These are phyloP conservation scores for Sonneratia alba DNA, from an alignment of 345 rosid genomes.

Conservation along the genomic window DNA sequence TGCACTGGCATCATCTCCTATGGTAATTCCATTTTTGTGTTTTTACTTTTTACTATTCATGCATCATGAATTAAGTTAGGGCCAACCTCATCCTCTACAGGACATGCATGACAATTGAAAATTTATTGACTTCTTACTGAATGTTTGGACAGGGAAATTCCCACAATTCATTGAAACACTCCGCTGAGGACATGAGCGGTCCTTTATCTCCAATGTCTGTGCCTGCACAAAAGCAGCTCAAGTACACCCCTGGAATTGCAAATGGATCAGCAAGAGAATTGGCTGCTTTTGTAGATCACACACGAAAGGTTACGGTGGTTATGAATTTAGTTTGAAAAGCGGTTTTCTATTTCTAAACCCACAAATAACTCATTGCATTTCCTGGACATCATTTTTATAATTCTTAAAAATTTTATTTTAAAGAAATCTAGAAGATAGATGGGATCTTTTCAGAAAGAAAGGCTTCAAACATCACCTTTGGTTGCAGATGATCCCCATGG, in stretches of 20 bases:
- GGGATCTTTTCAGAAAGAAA: too few relatives aligned
- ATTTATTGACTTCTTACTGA: conserved; percentile 2
- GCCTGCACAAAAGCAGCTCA: conserved; percentile 89
- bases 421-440: too few relatives aligned
- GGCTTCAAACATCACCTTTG: neutral
- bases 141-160: conserved; percentile 42
- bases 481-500: conserved; percentile 81
- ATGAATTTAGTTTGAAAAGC: neutral
- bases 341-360: conserved; percentile 1
- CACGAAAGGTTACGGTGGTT: conserved; percentile 46
- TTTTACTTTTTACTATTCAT: neutral
- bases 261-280: conserved; percentile 52
- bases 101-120: neutral
- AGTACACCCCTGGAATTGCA: conserved; percentile 78
- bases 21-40: conserved; percentile 25
- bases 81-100: too few relatives aligned
- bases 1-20: conserved; percentile 54
- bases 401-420: too few relatives aligned
- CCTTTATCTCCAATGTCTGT: conserved; percentile 62
- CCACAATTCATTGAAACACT: conserved; percentile 51
- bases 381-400: neutral
- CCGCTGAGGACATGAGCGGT: conserved; percentile 46
- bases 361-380: neutral
- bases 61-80: neutral
- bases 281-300: conserved; percentile 57